Conservation (phyloP, 345 rosid genomes). For the Streptanthus diversifolius region DNA sequence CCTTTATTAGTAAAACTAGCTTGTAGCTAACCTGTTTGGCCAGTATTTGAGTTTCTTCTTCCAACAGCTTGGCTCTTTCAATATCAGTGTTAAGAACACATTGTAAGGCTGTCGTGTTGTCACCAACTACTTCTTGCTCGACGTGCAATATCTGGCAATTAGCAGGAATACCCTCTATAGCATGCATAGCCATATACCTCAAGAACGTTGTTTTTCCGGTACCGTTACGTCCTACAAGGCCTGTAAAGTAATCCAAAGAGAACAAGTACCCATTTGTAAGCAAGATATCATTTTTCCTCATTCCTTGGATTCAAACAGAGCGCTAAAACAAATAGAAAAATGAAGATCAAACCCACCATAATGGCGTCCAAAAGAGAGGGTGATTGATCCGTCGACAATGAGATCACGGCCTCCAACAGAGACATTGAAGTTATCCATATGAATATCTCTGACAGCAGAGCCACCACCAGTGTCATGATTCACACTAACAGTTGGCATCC, state of each 20-base stretch:
- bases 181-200: conserved; percentile 97
- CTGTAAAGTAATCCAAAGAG: conserved; percentile 39
- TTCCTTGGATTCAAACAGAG: not conserved
- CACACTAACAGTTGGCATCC: conserved; percentile 86
- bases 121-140: conserved; percentile 98
- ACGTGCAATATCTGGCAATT: conserved; percentile 98
- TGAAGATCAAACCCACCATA: conserved; percentile 60
- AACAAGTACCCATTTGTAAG: conserved; percentile 18
- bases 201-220: conserved; percentile 98
- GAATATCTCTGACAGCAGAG: conserved; percentile 76
- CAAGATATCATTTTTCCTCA: not conserved
- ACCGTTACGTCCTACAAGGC: conserved; percentile 97
- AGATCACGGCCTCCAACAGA: conserved; percentile 99
- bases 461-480: conserved; percentile 75
- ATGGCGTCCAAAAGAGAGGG: conserved; percentile 93
- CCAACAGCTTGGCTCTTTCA: conserved; percentile 79
- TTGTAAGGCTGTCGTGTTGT: conserved; percentile 80
- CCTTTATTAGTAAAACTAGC: conserved; percentile 4
- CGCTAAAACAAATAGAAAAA: not conserved
- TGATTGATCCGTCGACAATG: conserved; percentile 79
- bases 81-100: conserved; percentile 90
- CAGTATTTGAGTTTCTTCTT: conserved; percentile 70
- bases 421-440: conserved; percentile 84
- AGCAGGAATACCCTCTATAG: conserved; percentile 89
- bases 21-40: conserved; percentile 59